Conservation (phyloP, 345 rosid genomes). For the Chamaenerion angustifolium region DNA sequence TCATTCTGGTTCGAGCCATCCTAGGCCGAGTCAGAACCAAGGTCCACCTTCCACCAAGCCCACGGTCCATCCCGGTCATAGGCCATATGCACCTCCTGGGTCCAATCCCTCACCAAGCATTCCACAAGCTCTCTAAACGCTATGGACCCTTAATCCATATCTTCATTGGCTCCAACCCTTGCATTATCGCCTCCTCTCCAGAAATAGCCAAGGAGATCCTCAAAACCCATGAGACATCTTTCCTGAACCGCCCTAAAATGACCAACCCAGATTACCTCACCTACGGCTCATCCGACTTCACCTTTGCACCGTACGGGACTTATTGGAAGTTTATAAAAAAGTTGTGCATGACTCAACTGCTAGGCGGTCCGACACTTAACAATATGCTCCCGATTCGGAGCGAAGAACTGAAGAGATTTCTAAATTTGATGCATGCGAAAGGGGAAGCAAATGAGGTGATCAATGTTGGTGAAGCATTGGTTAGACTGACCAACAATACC, state of each 20-base stretch:
- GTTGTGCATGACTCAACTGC: constrained; percentile 53
- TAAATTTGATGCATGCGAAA: constrained; percentile 21
- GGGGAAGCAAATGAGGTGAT: constrained; percentile 25
- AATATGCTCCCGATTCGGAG: constrained; percentile 26
- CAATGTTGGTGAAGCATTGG: constrained; percentile 33
- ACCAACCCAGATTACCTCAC: constrained; percentile 58
- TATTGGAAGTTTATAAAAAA: constrained; percentile 78
- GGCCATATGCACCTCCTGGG: constrained; percentile 64
- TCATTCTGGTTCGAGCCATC: constrained; percentile 13
- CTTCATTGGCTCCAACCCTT: constrained; percentile 60
- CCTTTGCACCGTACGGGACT: constrained; percentile 47
- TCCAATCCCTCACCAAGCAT: constrained; percentile 48
- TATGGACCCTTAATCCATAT: constrained; percentile 51
- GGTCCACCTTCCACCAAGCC: constrained; percentile 43
- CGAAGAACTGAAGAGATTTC: constrained; percentile 30
- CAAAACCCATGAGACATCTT: constrained; percentile 39
- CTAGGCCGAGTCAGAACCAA: constrained; percentile 1
- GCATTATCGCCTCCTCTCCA: constrained; percentile 39
- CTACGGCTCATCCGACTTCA: constrained; percentile 59
- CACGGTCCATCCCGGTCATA: constrained; percentile 40
- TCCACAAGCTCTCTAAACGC: constrained; percentile 43
- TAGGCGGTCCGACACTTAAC: constrained; percentile 36
- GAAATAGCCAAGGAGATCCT: constrained; percentile 49
- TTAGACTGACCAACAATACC: constrained; percentile 43
- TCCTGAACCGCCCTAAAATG: constrained; percentile 39